Evolutionary conservation across 345 rosid species (phyloP), one percentile per base, ranked within the genome.

Genomic region (Rubroshorea leprosula): DNA sequence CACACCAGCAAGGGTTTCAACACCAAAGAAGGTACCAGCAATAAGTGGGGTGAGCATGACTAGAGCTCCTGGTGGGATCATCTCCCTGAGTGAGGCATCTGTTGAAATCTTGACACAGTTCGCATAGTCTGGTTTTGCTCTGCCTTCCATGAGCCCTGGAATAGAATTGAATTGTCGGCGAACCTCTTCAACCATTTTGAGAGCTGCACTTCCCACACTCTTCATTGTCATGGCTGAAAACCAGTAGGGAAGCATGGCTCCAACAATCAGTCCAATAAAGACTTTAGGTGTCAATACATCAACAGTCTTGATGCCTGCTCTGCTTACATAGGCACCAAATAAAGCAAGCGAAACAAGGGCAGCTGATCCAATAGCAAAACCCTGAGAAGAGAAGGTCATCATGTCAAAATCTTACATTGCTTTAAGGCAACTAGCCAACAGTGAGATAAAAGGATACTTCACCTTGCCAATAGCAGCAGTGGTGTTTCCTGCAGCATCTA

Each of bases 171-270:
- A 92, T 75, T 92, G 96, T 68, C 96, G 73, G 61, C 98, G 88
- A 23, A 86, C 96, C 63, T 86, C 98, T 77, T 92, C 96, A 66
- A 92, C 96, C 95, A 92, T 89, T 83, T 89, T 84, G 58, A 92
- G 59, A 61, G 98, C 98, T 44, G 96, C 92, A 65, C 89, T 89
- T 72, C 96, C 98, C 43, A 92, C 98, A 51, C 96, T 84, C 86
- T 92, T 92, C 96, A 89, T 89, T 51, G 96, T 92, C 98, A 91
- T 88, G 64, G 96, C 96, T 55, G 98, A 88, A 78, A 91, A 91
- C 96, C 95, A 91, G 79, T 92, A 92, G 10, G 96, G 95, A 66
- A 92, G 96, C 96, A 92, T 89, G 12, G 98, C 96, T 65, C 96
- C 98, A 5, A 86, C 96, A 38, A 92, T 68, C 57, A 89, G 71